Percentiles rank a stretch among this genome's conserved stretches.
Evolutionary conservation across 352 stramenopile genomes (phyloP).

Genomic region (Phytophthora palmivora): DNA sequence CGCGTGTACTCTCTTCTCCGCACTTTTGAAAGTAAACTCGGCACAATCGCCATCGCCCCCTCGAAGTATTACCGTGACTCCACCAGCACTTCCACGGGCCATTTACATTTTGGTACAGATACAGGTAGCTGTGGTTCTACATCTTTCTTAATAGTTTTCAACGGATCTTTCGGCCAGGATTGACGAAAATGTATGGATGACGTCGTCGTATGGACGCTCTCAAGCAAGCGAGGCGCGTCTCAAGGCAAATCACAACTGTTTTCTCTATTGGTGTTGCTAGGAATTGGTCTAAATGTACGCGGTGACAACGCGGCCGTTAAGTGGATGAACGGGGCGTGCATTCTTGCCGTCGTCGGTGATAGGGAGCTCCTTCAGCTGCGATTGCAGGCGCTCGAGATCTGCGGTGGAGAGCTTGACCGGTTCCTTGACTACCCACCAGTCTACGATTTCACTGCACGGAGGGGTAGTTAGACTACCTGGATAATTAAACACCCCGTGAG

Average conservation of each 20-base stretch:
- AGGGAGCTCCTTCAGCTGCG: constrained; percentile 28
- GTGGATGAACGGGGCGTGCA: constrained; percentile 31
- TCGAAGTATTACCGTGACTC: constrained; percentile 1
- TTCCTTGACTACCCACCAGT: constrained; percentile 43
- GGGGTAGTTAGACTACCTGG: constrained; percentile 45
- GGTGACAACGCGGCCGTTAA: constrained; percentile 36
- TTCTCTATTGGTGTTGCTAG: constrained; percentile 7
- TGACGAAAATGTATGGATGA: neutral
- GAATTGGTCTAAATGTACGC: constrained; percentile 24
- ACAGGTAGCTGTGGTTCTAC: too few relatives aligned
- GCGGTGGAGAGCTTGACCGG: constrained; percentile 29
- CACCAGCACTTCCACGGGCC: neutral
- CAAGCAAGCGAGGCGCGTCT: constrained; percentile 13
- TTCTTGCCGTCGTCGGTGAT: constrained; percentile 41
- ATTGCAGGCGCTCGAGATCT: constrained; percentile 36
- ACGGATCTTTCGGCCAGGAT: neutral
- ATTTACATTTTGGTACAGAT: too few relatives aligned
- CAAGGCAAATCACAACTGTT: constrained; percentile 18
- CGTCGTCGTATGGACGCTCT: constrained; percentile 14
- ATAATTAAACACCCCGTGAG: constrained; percentile 54
- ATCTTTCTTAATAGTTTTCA: too few relatives aligned
- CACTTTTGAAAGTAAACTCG: neutral
- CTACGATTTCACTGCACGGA: too few relatives aligned
- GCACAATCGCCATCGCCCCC: constrained; percentile 12
- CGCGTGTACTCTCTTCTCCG: neutral